Base-by-base conservation (phyloP, 2,329 filamentous ascomycete species). In the Sclerotinia glacialis region DNA sequence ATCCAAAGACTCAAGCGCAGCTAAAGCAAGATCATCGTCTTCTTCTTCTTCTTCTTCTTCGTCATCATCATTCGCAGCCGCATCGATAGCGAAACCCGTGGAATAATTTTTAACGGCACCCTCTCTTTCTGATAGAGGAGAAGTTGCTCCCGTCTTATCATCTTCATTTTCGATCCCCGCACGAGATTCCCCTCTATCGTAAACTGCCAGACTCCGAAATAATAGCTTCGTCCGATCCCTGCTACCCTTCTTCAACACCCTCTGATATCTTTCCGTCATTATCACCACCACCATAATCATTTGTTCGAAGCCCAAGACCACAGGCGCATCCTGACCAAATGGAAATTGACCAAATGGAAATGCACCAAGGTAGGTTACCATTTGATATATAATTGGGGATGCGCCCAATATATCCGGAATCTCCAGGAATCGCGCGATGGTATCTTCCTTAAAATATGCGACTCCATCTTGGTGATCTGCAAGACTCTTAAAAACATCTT, bases 301-400 rank as follows among this genome's bases (percentile, higher is more conserved):
- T 72, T 88, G 86, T 68, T 90, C 86, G 53, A 89, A 83, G 11
- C 89, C 87, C 59, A 93, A 77, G 3, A 91, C 86, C 3, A 83
- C 87, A 0, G 90, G 90, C 0, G 89, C 89, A 72, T 91, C 86
- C 63, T 85, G 83, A 2, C 90, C 80, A 70, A 92, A 92, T 0
- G 90, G 90, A 67, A 93, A 92, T 0, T 89, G 86, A 42, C 87
- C 90, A 0, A 92, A 92, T 0, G 90, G 90, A 67, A 93, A 92
- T 0, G 89, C 87, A 42, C 87, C 90, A 0, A 92, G 80, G 71
- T 88, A 90, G 5, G 87, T 88, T 2, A 88, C 76, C 82, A 91
- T 89, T 72, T 90, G 88, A 73, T 90, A 92, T 55, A 92, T 74
- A 53, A 92, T 83, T 2, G 88, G 83, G 5, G 88, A 89, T 9